These are phyloP conservation scores for Globisporangium megalacanthum DNA, from an alignment of 352 stramenopile genomes.

Conservation along the genomic window DNA sequence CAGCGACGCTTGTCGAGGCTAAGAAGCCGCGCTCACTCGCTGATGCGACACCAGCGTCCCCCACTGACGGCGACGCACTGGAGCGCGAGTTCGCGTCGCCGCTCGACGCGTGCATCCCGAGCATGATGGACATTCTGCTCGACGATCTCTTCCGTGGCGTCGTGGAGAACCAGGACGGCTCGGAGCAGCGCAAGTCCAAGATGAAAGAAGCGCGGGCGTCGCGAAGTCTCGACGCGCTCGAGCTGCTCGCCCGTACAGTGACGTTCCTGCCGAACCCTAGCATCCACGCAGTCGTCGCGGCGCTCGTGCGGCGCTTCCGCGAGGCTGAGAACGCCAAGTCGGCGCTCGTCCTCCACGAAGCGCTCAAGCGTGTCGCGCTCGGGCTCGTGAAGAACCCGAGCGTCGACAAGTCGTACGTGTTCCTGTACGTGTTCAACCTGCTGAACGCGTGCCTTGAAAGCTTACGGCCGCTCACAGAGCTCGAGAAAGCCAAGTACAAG, in stretches of 20 bases:
- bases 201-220: conserved; percentile 83
- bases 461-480: conserved; percentile 55
- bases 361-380: conserved; percentile 74
- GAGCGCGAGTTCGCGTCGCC: conserved; percentile 47
- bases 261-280: conserved; percentile 83
- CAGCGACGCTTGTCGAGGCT: conserved; percentile 50
- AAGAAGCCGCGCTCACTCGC: conserved; percentile 32
- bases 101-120: conserved; percentile 73
- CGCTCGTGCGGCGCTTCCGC: conserved; percentile 74
- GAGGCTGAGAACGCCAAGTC: conserved; percentile 52
- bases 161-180: conserved; percentile 49
- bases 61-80: conserved; percentile 16
- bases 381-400: conserved; percentile 80
- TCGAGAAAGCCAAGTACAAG: conserved; percentile 61
- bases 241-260: conserved; percentile 73
- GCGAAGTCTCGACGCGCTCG: conserved; percentile 69
- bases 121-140: conserved; percentile 75
- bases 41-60: conserved; percentile 15
- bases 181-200: conserved; percentile 71
- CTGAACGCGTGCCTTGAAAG: conserved; percentile 70
- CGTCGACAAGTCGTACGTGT: conserved; percentile 82
- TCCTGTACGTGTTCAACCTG: conserved; percentile 83
- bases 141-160: conserved; percentile 77
- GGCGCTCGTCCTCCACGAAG: conserved; percentile 52
- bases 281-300: conserved; percentile 70